phyloP scores from a whole-genome alignment of 1,284 basidiomycete genomes.

The Rhodotorula sp. region DNA sequence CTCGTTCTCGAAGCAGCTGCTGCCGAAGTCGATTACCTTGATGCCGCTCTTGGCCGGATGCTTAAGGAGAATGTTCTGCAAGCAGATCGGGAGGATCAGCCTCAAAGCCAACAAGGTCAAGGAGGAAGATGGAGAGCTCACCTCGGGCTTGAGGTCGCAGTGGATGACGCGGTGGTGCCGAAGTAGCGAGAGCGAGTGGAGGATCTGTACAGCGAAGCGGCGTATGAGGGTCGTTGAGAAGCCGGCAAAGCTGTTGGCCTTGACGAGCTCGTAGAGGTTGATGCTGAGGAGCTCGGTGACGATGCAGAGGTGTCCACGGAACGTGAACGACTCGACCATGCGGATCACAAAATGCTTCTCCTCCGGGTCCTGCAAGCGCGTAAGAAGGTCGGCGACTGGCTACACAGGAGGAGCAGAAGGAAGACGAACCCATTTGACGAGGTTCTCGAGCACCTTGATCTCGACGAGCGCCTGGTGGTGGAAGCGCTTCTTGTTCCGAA shows the following conservation, averaged over 20 bases:
- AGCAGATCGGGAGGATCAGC: neutral
- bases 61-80: conserved; percentile 85
- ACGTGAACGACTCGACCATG: conserved; percentile 99
- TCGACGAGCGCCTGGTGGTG: conserved; percentile 98
- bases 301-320: conserved; percentile 96
- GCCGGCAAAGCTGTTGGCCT: conserved; percentile 96
- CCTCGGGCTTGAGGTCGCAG: conserved; percentile 98
- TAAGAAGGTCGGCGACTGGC: conserved; percentile 6
- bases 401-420: conserved; percentile 5
- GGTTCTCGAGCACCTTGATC: conserved; percentile 95
- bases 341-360: conserved; percentile 97
- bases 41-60: conserved; percentile 96
- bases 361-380: conserved; percentile 78
- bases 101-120: no score
- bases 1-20: conserved; percentile 97
- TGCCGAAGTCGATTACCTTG: conserved; percentile 99
- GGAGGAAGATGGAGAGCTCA: conserved; percentile 50
- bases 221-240: conserved; percentile 94
- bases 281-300: conserved; percentile 97
- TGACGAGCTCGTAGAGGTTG: conserved; percentile 98
- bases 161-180: conserved; percentile 98
- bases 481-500: conserved; percentile 98
- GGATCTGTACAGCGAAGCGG: conserved; percentile 94
- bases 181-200: conserved; percentile 87
- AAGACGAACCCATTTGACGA: conserved; percentile 85